These are phyloP conservation scores for Selenicereus undatus DNA, from an alignment of 148 eudicot genomes.

Conservation along the genomic window DNA sequence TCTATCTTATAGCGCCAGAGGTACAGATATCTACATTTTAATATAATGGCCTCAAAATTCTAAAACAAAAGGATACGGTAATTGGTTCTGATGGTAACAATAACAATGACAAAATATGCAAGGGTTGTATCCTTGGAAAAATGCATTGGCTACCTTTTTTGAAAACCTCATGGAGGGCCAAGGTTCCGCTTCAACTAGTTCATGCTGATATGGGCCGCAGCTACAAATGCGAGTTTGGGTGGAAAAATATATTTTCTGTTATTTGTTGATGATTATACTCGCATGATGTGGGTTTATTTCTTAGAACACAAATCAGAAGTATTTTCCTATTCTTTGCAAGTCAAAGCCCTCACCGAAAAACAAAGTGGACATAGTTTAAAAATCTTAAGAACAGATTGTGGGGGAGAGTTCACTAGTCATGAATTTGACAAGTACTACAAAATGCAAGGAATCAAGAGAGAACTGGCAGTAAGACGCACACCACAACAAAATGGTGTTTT, in stretches of 20 bases:
- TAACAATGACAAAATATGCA: too few species aligned
- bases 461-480: background rate
- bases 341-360: too few species aligned
- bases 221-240: too few species aligned
- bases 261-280: background rate
- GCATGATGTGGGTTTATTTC: background rate
- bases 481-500: background rate
- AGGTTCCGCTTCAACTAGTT: too few species aligned
- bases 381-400: background rate
- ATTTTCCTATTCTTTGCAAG: background rate
- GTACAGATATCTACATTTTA: background rate
- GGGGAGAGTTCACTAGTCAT: background rate
- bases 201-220: too few species aligned
- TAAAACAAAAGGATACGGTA: too few species aligned
- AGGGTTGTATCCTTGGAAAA: too few species aligned
- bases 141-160: too few species aligned
- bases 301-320: background rate
- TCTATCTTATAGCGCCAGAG: background rate
- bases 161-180: too few species aligned
- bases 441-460: background rate
- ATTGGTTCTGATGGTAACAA: background rate
- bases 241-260: too few species aligned
- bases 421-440: background rate
- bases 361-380: too few species aligned
- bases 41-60: too few species aligned